Base-by-base conservation (phyloP, 2,329 filamentous ascomycete species). In the Aspergillus piperis region DNA sequence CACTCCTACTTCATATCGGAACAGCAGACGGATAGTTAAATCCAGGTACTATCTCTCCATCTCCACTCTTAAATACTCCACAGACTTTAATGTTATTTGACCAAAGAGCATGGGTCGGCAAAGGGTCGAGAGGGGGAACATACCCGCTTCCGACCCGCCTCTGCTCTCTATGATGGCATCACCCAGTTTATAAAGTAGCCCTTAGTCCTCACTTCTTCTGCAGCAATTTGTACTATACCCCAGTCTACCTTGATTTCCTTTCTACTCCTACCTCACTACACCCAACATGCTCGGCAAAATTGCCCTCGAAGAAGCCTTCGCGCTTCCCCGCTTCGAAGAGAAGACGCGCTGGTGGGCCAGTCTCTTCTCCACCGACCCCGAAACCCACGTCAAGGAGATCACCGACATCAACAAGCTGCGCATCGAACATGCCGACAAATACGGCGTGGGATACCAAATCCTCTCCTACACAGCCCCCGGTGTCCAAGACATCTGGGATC, bases 251-350 rank as follows among this genome's bases (percentile, higher is more conserved):
- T 13, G 0, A 38, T 7, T 5, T n/a, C n/a, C 17, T 17, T 5
- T 13, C 36, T 19, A n/a, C 53, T 25, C 17, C 7, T 11, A 51
- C 6, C 30, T n/a, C 25, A 21, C 30, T 8, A 47, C 15, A 50
- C 10, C 6, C 55, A 68, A 48, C 23, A 87, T 87, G 84, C 73
- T 81, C 11, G 86, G 86, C 61, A 88, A 88, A 64, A 80, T 88
- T 60, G 83, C 83, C 11, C 77, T 88, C 21, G 86, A 88, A 71
- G 86, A 88, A 74, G 84, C 85, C 13, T 88, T 87, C 63, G 83
- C 82, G 62, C 78, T 87, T 6, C 84, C 86, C 48, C 81, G 84
- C 36, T 80, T 87, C 62, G 78, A 82, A 49, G 83, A 87, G 63
- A 83, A 83, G 71, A 85, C 83, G 5, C 76, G 78, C 66, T 87